Evolutionary conservation across 352 stramenopile genomes (phyloP).

Genomic region (Phytophthora pluvialis): DNA sequence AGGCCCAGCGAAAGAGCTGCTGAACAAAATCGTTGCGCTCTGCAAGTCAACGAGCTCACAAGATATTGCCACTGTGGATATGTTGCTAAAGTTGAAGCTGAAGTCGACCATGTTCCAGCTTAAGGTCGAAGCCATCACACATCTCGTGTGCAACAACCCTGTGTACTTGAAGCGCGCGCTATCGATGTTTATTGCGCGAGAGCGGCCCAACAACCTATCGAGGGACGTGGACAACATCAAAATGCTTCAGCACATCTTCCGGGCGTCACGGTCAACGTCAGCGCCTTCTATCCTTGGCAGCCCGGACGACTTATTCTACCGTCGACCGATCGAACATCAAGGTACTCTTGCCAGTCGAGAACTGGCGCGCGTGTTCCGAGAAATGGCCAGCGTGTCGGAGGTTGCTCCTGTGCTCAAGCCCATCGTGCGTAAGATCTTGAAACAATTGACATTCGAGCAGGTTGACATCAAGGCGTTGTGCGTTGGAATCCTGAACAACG

Average conservation of each 20-base stretch:
- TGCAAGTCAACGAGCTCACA: conserved; percentile 65
- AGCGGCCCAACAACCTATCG: conserved; percentile 84
- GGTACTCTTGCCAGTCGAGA: conserved; percentile 73
- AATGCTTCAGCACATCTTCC: conserved; percentile 90
- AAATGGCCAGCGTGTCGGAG: conserved; percentile 77
- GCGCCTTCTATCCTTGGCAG: conserved; percentile 40
- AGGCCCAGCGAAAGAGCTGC: conserved; percentile 69
- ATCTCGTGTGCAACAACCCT: conserved; percentile 75
- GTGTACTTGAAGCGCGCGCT: conserved; percentile 77
- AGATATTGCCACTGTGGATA: conserved; percentile 71
- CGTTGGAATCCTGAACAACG: conserved; percentile 77
- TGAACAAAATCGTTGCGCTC: conserved; percentile 72
- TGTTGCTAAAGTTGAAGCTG: conserved; percentile 84
- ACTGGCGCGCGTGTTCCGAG: conserved; percentile 79
- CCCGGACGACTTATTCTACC: conserved; percentile 71
- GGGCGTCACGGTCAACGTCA: conserved; percentile 51
- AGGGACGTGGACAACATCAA: conserved; percentile 92
- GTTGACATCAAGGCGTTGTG: conserved; percentile 85
- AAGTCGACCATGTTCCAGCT: conserved; percentile 91
- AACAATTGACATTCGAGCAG: conserved; percentile 83
- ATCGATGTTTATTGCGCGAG: conserved; percentile 71
- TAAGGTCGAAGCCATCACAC: conserved; percentile 84
- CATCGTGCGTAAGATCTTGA: conserved; percentile 86
- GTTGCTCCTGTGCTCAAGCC: conserved; percentile 85
- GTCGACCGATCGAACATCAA: conserved; percentile 53